These are phyloP conservation scores for Alternaria sp. DNA, from an alignment of 2,329 filamentous ascomycete genomes.

Conservation along the genomic window DNA sequence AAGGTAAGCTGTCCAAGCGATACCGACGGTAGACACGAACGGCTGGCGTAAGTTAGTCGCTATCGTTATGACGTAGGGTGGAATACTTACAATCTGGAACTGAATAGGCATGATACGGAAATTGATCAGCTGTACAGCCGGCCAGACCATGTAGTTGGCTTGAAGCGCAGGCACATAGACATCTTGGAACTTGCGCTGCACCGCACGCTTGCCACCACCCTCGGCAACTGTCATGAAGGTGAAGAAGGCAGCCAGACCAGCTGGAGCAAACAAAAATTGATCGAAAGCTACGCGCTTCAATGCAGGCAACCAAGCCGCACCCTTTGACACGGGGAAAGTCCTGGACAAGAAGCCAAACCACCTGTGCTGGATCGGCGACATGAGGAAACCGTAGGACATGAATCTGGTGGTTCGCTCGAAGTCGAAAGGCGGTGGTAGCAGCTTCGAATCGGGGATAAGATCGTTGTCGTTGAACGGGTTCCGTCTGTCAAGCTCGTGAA, in stretches of 20 bases:
- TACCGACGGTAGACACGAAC: constrained; percentile 94
- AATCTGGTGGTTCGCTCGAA: constrained; percentile 94
- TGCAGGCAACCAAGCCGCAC: constrained; percentile 72
- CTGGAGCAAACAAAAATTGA: constrained; percentile 90
- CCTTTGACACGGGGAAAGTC: constrained; percentile 85
- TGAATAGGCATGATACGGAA: constrained; percentile 94
- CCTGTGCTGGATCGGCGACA: constrained; percentile 93
- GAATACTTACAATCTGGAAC: constrained; percentile 84
- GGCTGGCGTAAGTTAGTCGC: constrained; percentile 65
- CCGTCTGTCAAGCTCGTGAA: constrained; percentile 85
- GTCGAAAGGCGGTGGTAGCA: constrained; percentile 83
- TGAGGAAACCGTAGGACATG: constrained; percentile 96
- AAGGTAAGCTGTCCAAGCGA: constrained; percentile 96
- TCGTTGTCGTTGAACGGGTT: constrained; percentile 72
- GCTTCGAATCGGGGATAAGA: constrained; percentile 68
- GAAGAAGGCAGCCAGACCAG: constrained; percentile 89
- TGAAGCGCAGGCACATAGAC: constrained; percentile 94
- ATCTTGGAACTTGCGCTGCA: constrained; percentile 86
- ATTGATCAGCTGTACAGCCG: constrained; percentile 94
- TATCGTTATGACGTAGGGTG: neutral
- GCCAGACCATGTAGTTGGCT: constrained; percentile 96
- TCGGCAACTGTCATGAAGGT: constrained; percentile 96
- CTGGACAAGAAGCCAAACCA: constrained; percentile 90
- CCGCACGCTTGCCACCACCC: constrained; percentile 82
- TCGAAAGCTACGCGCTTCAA: constrained; percentile 92